Conservation (phyloP, 805 yeast genomes). For the Metschnikowia lunata region DNA sequence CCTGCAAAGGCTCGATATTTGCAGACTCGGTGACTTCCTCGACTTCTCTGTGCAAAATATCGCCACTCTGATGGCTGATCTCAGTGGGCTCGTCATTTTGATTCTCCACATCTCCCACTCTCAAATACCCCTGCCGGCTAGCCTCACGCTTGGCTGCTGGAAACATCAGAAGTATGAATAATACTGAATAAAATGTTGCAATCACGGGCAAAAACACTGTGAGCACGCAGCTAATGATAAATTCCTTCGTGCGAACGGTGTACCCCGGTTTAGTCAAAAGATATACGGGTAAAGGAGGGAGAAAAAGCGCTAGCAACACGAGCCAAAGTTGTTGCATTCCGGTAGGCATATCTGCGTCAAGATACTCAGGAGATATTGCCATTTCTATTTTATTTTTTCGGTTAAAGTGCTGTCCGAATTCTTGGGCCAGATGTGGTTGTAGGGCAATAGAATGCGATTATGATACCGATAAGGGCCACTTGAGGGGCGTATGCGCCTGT, state of each 20-base stretch:
- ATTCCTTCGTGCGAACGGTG: constrained; percentile 32
- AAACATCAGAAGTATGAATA: constrained; percentile 23
- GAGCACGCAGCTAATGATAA: constrained; percentile 27
- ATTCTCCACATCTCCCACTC: constrained; percentile 20
- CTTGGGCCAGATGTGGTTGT: no score
- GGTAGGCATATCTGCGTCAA: constrained; percentile 9
- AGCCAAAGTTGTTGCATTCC: constrained; percentile 23
- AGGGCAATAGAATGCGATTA: no score
- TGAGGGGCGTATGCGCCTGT: no score
- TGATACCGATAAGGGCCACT: no score
- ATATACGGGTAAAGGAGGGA: constrained; percentile 39
- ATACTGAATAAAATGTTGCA: constrained; percentile 30
- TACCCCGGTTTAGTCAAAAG: constrained; percentile 25
- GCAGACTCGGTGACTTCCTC: no score
- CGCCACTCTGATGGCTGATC: constrained; percentile 8
- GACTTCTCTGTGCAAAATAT: constrained; percentile 1
- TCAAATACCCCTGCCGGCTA: constrained; percentile 19
- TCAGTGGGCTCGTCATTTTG: background rate
- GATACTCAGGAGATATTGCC: constrained; percentile 12
- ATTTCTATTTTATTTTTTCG: background rate
- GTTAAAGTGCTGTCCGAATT: no score
- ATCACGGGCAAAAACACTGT: constrained; percentile 24
- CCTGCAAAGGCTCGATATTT: background rate
- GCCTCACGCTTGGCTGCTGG: constrained; percentile 12
- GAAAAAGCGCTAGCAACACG: constrained; percentile 27